Conservation (phyloP, 1,284 basidiomycete genomes). For the Termitomyces sp. region DNA sequence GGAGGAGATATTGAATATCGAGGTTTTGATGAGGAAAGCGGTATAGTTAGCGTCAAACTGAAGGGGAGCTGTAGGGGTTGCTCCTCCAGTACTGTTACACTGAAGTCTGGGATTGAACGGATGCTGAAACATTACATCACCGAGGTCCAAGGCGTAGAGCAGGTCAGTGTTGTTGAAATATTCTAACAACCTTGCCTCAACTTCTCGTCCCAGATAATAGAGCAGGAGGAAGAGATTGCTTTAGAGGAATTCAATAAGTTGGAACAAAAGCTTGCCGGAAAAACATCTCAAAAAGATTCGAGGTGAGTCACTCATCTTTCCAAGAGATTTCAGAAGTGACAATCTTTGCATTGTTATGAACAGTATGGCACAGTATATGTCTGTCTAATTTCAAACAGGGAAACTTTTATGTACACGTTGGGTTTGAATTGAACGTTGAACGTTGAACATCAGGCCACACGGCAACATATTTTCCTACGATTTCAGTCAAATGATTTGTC, state of each 20-base stretch:
- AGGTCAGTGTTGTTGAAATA: conserved; percentile 49
- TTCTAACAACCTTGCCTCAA: not conserved
- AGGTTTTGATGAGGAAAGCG: conserved; percentile 62
- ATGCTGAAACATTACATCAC: conserved; percentile 99
- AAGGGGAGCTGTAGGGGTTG: conserved; percentile 98
- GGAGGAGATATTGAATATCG: conserved; percentile 87
- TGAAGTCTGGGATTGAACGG: conserved; percentile 94
- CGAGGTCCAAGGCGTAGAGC: conserved; percentile 95
- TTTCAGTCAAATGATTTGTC: conserved; percentile 1
- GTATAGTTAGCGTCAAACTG: conserved; percentile 79
- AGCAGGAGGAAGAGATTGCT: conserved; percentile 87
- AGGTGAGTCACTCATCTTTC: conserved; percentile 26
- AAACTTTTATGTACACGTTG: not conserved
- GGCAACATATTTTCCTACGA: not conserved
- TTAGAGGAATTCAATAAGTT: conserved; percentile 90
- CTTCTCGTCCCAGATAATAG: conserved; percentile 59
- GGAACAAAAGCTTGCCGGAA: conserved; percentile 64
- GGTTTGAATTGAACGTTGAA: not conserved
- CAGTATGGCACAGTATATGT: conserved; percentile 77
- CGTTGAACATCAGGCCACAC: not conserved
- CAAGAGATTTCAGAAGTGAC: not conserved
- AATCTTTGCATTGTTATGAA: not conserved
- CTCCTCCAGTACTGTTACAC: conserved; percentile 86
- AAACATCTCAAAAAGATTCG: conserved; percentile 33
- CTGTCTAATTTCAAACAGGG: conserved; percentile 30